Percentiles rank a stretch among this genome's conserved stretches.
phyloP scores from a whole-genome alignment of 2,329 filamentous ascomycete genomes.

The Pseudocercospora musae region DNA sequence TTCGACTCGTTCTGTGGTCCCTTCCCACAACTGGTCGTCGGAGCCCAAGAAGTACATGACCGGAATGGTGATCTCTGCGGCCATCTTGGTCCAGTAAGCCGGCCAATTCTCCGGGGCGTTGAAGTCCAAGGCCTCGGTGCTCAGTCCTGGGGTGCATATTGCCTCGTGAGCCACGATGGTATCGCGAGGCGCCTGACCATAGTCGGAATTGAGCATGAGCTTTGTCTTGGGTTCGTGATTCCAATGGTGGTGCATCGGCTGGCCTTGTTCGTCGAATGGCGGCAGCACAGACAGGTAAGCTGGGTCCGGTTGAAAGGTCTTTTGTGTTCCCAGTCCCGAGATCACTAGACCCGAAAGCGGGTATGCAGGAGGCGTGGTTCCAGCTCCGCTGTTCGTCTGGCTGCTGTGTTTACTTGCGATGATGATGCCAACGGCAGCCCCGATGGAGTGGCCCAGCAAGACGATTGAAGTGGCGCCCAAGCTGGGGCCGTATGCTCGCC shows the following conservation, averaged over 20 bases:
- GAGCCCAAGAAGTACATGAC: conserved; percentile 14
- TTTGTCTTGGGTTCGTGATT: conserved; percentile 13
- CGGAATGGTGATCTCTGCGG: conserved; percentile 12
- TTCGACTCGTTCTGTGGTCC: background rate
- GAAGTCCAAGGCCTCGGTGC: conserved; percentile 10
- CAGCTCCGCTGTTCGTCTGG: background rate
- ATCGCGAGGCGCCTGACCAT: conserved; percentile 9
- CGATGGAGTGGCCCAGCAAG: conserved; percentile 7
- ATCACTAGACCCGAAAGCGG: conserved; percentile 10
- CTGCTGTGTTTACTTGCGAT: conserved; percentile 7
- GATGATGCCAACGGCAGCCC: conserved; percentile 8
- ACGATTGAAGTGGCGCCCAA: conserved; percentile 12
- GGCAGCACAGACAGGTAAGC: conserved; percentile 1
- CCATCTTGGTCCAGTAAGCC: conserved; percentile 8
- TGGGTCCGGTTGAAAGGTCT: conserved; percentile 8
- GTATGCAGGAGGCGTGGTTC: background rate
- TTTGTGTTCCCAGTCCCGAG: conserved; percentile 9
- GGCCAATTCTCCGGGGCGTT: conserved; percentile 11
- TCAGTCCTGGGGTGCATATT: conserved; percentile 12
- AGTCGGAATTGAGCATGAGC: conserved; percentile 12
- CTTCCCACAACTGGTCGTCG: conserved; percentile 12
- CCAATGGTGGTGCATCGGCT: conserved; percentile 12
- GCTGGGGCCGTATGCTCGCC: conserved; percentile 12
- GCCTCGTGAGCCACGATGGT: conserved; percentile 13
- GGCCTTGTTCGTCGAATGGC: conserved; percentile 7